Base-by-base conservation (phyloP, 1,284 basidiomycete species). In the Ustilago esculenta region DNA sequence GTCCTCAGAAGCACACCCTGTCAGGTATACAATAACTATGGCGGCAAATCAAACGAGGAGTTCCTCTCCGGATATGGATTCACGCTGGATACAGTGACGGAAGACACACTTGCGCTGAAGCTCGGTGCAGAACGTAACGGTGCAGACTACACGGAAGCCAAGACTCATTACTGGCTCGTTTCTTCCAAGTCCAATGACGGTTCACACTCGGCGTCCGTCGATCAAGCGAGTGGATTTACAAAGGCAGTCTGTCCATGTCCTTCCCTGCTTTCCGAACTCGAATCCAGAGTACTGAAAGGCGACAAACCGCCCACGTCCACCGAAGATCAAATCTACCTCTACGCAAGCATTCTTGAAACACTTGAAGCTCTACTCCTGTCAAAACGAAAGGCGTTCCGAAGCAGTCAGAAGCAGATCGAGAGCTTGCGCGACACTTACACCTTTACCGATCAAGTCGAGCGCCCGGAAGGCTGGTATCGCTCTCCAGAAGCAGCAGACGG, bases 1-100 rank as follows among this genome's bases (percentile, higher is more conserved):
- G 29, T 9, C 4, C 14, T 24, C 3, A 4, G 0, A 12, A 35
- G 12, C 9, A 34, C 34, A 9, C 12, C 37, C 10, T 2, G 25
- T 5, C 78, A 81, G 45, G 72, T 79, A 12, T 78, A 66, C 34
- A 81, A 81, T 54, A 80, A 78, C 24, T 81, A 81, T 46, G 79
- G 79, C 3, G 74, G 77, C 10, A 81, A 81, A 43, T 72, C 66
- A 29, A 80, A 79, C 52, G 78, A 81, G 25, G 78, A 80, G 30
- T 59, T 81, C 6, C 48, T 79, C 1, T 47, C 57, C 11, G 60
- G 63, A 9, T 81, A 81, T 25, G 79, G 75, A 2, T 81, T 80
- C 34, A 66, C 67, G 1, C 35, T 76, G 23, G 45, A 55, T 0
- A 65, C 36, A 1, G 41, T 32, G 1, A 52, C 40, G 3, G 77